Conservation (phyloP, 495 filamentous ascomycete genomes). For the Penicillium arizonense region DNA sequence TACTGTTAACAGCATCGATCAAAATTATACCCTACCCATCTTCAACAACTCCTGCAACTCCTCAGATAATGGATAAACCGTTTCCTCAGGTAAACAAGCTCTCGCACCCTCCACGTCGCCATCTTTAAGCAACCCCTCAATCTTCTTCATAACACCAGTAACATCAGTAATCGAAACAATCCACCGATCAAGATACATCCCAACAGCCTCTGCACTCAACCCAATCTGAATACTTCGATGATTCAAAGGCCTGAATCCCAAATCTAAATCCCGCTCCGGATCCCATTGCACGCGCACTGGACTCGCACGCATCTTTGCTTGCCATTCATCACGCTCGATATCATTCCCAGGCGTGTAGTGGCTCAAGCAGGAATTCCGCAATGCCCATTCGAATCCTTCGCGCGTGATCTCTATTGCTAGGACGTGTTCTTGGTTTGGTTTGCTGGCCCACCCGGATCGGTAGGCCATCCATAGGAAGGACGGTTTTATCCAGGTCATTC, state of each 20-base stretch:
- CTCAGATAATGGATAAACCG: constrained; percentile 39
- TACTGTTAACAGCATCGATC: no score
- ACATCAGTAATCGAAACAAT: constrained; percentile 58
- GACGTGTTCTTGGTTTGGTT: constrained; percentile 50
- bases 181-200: constrained; percentile 48
- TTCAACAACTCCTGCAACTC: constrained; percentile 25
- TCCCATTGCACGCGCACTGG: constrained; percentile 62
- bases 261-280: constrained; percentile 48
- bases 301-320: constrained; percentile 23
- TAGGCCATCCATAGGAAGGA: constrained; percentile 67
- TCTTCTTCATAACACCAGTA: constrained; percentile 46
- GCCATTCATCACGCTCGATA: constrained; percentile 10
- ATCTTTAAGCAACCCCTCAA: constrained; percentile 45
- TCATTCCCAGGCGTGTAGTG: constrained; percentile 11
- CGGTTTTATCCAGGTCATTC: constrained; percentile 72
- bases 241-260: constrained; percentile 20
- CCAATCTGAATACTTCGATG: constrained; percentile 63
- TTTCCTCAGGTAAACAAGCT: constrained; percentile 46
- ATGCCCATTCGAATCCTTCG: constrained; percentile 39
- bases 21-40: background rate
- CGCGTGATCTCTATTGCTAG: constrained; percentile 51
- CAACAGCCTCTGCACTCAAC: constrained; percentile 39
- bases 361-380: constrained; percentile 24
- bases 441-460: constrained; percentile 53
- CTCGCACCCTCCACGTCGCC: constrained; percentile 28